A percentile compares a stretch with the other conserved stretches of the same genome.
Evolutionary conservation across 768 basidiomycete genomes (phyloP).

Genomic region (Mycena latifolia): DNA sequence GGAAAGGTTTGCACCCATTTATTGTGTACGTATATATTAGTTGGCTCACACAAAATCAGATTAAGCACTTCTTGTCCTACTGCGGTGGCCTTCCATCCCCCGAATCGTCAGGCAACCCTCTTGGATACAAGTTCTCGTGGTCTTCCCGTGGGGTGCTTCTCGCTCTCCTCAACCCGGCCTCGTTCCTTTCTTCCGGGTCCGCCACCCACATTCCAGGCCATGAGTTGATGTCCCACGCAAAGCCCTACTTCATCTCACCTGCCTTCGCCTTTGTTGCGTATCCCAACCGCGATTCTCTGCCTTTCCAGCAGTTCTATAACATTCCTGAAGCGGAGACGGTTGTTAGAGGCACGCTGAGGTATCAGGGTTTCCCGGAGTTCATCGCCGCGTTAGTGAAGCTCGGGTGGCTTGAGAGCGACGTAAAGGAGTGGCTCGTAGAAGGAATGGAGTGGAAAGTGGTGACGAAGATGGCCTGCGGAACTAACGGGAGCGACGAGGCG

Average conservation of each 20-base stretch:
- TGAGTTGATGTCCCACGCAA: conserved; percentile 91
- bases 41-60: conserved; percentile 50
- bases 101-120: conserved; percentile 91
- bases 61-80: conserved; percentile 94
- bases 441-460: conserved; percentile 88
- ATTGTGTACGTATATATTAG: not conserved
- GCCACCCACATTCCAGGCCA: conserved; percentile 76
- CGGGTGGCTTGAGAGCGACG: conserved; percentile 84
- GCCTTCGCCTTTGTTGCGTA: conserved; percentile 97
- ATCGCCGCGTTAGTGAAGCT: conserved; percentile 88
- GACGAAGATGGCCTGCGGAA: conserved; percentile 79
- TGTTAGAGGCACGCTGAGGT: conserved; percentile 93
- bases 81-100: conserved; percentile 97
- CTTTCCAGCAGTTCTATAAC: conserved; percentile 91
- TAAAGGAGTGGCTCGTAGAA: conserved; percentile 83
- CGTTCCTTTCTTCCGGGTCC: conserved; percentile 78
- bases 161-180: conserved; percentile 91
- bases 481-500: conserved; percentile 78
- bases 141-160: conserved; percentile 96
- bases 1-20: conserved; percentile 75
- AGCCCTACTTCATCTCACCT: conserved; percentile 95
- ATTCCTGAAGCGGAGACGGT: conserved; percentile 96
- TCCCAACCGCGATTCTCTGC: conserved; percentile 94
- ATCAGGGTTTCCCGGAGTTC: conserved; percentile 97
- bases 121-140: conserved; percentile 99